Evolutionary conservation across 495 filamentous ascomycete species (phyloP).

Genomic region (Acidiella bohemica): DNA sequence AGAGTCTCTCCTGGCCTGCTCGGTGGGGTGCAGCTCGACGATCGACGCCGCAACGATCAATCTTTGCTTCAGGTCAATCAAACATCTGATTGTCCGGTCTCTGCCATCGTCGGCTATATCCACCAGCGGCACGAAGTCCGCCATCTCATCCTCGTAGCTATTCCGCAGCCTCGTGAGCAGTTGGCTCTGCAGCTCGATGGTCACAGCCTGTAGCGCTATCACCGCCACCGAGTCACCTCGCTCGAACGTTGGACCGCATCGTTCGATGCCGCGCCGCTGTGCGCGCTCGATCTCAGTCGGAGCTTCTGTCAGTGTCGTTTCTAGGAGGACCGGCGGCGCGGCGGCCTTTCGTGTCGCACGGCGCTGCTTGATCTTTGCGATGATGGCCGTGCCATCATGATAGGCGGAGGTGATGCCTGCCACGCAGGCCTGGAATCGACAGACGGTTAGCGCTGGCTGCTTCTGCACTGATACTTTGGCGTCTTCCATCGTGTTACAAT

Average conservation of each 20-base stretch:
- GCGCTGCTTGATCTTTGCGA: conserved; percentile 12
- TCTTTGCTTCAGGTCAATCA: conserved; percentile 12
- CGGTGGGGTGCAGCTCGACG: conserved; percentile 3
- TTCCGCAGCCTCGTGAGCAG: conserved; percentile 13
- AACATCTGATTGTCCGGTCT: conserved; percentile 9
- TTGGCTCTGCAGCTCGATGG: conserved; percentile 13
- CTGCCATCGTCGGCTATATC: conserved; percentile 13
- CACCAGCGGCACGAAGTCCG: conserved; percentile 8
- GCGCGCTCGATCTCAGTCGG: conserved; percentile 15
- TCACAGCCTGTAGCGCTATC: conserved; percentile 16
- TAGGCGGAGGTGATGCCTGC: conserved; percentile 13
- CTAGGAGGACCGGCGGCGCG: conserved; percentile 13
- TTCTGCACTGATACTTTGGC: too few relatives aligned
- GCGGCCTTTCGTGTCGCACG: conserved; percentile 8
- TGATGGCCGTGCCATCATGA: conserved; percentile 12
- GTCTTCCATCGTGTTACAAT: too few relatives aligned
- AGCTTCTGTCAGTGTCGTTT: conserved; percentile 8
- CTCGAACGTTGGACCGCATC: conserved; percentile 16
- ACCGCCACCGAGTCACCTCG: conserved; percentile 15
- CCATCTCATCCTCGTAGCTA: conserved; percentile 9
- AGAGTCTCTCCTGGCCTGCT: too few relatives aligned
- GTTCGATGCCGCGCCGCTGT: conserved; percentile 9
- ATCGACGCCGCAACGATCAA: conserved; percentile 3
- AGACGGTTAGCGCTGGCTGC: too few relatives aligned
- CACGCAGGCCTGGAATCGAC: conserved; percentile 11